Conservation (phyloP, 352 stramenopile genomes). For the Phytophthora palmivora region DNA sequence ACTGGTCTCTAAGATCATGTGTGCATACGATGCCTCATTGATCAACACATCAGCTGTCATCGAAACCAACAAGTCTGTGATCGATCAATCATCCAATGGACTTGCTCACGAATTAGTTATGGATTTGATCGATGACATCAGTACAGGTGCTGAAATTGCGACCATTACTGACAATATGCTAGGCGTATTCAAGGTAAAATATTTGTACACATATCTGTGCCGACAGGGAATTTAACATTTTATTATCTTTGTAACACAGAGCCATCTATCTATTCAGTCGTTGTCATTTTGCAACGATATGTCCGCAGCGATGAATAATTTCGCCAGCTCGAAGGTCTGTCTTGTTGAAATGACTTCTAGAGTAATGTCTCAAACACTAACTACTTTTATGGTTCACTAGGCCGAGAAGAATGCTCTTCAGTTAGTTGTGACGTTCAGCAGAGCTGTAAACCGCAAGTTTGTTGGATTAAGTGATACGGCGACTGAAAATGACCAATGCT, state of each 20-base stretch:
- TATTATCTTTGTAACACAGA: slow-evolving; percentile 37
- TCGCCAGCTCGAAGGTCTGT: slow-evolving; percentile 43
- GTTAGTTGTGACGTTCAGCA: slow-evolving; percentile 76
- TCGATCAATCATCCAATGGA: slow-evolving; percentile 29
- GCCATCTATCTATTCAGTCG: slow-evolving; percentile 79
- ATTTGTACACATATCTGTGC: neutral
- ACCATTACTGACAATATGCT: slow-evolving; percentile 72
- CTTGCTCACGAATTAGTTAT: slow-evolving; percentile 53
- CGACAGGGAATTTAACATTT: neutral
- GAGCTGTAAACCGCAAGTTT: slow-evolving; percentile 69
- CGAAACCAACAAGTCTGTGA: neutral
- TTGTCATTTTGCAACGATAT: slow-evolving; percentile 68
- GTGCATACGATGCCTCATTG: slow-evolving; percentile 59
- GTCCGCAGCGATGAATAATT: slow-evolving; percentile 41
- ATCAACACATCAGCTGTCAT: slow-evolving; percentile 11
- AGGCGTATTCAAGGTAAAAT: slow-evolving; percentile 76
- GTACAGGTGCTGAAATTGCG: slow-evolving; percentile 68
- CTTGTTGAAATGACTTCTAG: neutral
- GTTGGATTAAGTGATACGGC: slow-evolving; percentile 39
- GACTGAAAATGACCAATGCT: slow-evolving; percentile 58
- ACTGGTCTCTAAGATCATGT: slow-evolving; percentile 79
- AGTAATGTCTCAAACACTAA: neutral
- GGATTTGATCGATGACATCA: slow-evolving; percentile 68
- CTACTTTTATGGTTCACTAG: slow-evolving; percentile 31
- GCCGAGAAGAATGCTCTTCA: slow-evolving; percentile 78